Conservation (phyloP, 306 rosid genomes). For the Malus sieversii region DNA sequence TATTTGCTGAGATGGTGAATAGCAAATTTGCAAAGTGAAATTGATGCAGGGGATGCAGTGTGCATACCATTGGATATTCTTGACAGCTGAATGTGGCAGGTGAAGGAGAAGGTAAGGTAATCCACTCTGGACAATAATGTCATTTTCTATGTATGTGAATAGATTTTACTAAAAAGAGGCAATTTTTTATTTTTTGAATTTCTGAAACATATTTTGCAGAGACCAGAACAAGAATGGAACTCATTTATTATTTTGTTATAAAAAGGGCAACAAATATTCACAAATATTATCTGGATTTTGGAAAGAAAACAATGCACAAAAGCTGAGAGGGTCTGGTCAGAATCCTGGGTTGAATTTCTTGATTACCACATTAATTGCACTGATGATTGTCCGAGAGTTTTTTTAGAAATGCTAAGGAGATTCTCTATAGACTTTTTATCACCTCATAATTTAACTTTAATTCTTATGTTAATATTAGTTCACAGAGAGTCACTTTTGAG, state of each 20-base stretch:
- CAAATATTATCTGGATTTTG: background rate
- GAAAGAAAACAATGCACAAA: constrained; percentile 7
- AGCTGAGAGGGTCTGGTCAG: background rate
- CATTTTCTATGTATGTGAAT: background rate
- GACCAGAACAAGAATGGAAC: background rate
- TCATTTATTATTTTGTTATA: constrained; percentile 2
- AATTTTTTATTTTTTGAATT: background rate
- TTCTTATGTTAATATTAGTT: too few relatives aligned
- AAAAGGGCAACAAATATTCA: background rate
- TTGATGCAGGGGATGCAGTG: background rate
- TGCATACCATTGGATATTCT: constrained; percentile 26
- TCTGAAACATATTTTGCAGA: background rate
- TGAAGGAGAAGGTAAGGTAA: constrained; percentile 1
- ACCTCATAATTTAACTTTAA: too few relatives aligned
- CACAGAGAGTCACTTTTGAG: too few relatives aligned
- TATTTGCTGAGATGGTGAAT: background rate
- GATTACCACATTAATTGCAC: constrained; percentile 5
- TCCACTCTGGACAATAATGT: background rate
- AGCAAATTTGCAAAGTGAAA: background rate
- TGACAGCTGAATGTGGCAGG: background rate
- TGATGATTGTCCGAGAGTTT: background rate
- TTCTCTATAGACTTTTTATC: too few relatives aligned
- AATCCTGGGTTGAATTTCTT: constrained; percentile 1
- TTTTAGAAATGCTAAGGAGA: background rate
- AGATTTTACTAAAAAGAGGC: background rate